Evolutionary conservation across 176 grass and related monocot species (phyloP).

Genomic region (Cenchrus purpureus): DNA sequence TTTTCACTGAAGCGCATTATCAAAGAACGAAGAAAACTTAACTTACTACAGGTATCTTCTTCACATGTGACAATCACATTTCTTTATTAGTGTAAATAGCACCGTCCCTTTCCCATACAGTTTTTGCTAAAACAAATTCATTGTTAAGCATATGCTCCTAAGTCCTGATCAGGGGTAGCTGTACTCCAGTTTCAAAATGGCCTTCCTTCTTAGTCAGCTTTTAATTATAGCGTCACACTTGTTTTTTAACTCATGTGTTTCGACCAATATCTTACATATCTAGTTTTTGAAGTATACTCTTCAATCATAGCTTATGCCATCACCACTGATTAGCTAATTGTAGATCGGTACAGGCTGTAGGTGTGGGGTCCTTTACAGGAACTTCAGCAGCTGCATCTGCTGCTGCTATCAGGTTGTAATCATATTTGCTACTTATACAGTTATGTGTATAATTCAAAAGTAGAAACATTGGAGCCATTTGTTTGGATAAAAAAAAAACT

Average conservation of each 20-base stretch:
- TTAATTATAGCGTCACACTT: not conserved
- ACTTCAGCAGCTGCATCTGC: slow-evolving; percentile 87
- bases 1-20: not conserved
- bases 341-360: slow-evolving; percentile 86
- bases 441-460: slow-evolving; percentile 5
- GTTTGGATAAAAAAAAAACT: slow-evolving; percentile 3
- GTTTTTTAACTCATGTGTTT: not conserved
- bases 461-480: slow-evolving; percentile 2
- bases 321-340: slow-evolving; percentile 44
- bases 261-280: not conserved
- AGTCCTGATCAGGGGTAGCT: not conserved
- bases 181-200: not conserved
- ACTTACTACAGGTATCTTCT: slow-evolving; percentile 4
- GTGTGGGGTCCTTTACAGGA: slow-evolving; percentile 81
- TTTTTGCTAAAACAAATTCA: not conserved
- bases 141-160: not conserved
- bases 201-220: not conserved
- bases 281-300: slow-evolving; percentile 32
- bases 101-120: no score
- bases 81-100: not conserved
- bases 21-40: not conserved
- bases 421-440: slow-evolving; percentile 10
- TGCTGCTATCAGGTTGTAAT: slow-evolving; percentile 84
- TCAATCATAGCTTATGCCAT: slow-evolving; percentile 40
- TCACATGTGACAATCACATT: not conserved